phyloP scores from a whole-genome alignment of 2,329 filamentous ascomycete genomes.

The Colletotrichum australisinense region DNA sequence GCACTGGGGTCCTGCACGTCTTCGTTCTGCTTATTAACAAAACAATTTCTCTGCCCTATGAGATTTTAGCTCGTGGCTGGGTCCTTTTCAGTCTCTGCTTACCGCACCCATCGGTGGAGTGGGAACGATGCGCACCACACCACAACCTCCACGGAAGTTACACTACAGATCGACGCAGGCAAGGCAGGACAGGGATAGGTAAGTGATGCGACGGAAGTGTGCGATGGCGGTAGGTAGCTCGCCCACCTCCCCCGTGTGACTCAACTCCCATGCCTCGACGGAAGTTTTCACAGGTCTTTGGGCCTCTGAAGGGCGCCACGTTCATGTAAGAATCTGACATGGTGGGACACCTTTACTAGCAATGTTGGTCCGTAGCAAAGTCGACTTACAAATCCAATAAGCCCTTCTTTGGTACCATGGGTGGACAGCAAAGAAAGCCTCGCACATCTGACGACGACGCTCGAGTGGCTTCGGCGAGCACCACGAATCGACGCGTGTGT shows the following conservation, averaged over 20 bases:
- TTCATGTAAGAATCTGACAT: neutral
- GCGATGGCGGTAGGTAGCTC: neutral
- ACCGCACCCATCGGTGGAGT: neutral
- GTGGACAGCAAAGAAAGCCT: neutral
- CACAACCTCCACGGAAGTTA: neutral
- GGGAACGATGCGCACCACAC: too few species aligned
- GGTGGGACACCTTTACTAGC: neutral
- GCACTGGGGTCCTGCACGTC: neutral
- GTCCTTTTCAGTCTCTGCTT: neutral
- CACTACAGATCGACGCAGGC: neutral
- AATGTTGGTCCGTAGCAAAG: neutral
- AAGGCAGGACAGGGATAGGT: neutral
- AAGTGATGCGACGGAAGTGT: neutral
- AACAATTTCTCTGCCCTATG: neutral
- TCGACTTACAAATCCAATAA: neutral
- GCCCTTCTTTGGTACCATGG: neutral
- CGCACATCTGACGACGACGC: neutral
- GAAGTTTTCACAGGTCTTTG: neutral
- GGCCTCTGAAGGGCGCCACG: neutral
- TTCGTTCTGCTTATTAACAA: neutral
- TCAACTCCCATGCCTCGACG: neutral
- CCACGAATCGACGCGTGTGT: neutral
- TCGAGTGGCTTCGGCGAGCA: neutral
- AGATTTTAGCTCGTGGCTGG: neutral
- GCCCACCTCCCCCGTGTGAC: constrained; percentile 2